Conservation (phyloP, 1,284 basidiomycete species). For the Trichosporon sp. region DNA sequence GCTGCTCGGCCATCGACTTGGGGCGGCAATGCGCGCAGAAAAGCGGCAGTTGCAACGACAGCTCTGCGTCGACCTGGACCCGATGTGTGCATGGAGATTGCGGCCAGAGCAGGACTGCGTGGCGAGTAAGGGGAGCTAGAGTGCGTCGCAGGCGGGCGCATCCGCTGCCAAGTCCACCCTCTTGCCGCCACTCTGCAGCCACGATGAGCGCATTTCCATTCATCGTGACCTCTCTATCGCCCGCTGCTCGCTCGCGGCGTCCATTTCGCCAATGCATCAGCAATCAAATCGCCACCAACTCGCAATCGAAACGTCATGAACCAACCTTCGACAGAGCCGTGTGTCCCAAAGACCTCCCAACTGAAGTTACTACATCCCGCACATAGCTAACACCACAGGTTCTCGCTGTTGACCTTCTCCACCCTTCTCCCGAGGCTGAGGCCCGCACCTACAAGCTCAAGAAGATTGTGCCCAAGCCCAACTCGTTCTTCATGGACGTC, state of each 20-base stretch:
- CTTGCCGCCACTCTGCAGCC: background rate
- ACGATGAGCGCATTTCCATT: background rate
- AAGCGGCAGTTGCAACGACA: background rate
- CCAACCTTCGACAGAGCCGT: background rate
- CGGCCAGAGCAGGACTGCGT: too few relatives aligned
- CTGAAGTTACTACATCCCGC: background rate
- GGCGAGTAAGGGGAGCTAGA: too few relatives aligned
- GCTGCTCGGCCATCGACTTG: slow-evolving; percentile 1
- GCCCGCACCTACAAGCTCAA: slow-evolving; percentile 96
- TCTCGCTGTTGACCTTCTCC: slow-evolving; percentile 97
- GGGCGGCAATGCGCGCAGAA: background rate
- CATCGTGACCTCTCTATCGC: too few relatives aligned
- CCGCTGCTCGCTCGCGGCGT: too few relatives aligned
- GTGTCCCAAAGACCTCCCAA: background rate
- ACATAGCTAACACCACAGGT: slow-evolving; percentile 56
- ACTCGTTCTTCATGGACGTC: slow-evolving; percentile 99
- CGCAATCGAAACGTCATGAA: background rate
- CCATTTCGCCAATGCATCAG: too few relatives aligned
- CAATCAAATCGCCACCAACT: background rate
- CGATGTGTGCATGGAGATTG: background rate
- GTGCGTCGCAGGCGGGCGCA: too few relatives aligned
- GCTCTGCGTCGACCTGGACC: background rate
- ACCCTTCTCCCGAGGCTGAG: slow-evolving; percentile 85
- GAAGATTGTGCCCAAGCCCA: slow-evolving; percentile 94
- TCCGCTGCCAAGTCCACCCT: background rate